Evolutionary conservation across 2,329 filamentous ascomycete genomes (phyloP).

Genomic region (Aureobasidium pullulans): DNA sequence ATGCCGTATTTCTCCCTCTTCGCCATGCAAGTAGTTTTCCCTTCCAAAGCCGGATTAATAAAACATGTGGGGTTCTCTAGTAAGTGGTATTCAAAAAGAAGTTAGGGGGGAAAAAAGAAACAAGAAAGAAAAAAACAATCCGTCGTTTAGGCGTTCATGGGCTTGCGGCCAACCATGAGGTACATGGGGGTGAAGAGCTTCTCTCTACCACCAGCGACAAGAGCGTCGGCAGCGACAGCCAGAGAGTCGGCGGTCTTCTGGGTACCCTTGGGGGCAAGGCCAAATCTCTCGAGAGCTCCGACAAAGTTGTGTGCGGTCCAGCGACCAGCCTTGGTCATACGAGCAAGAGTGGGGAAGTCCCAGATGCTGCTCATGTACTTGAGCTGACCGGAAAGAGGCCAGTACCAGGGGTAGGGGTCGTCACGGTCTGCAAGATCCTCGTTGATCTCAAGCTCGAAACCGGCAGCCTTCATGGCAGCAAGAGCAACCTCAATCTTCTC

Average conservation of each 20-base stretch:
- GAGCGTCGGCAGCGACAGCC: conserved; percentile 69
- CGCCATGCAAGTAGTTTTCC: neutral
- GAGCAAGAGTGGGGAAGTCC: conserved; percentile 74
- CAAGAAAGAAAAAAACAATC: neutral
- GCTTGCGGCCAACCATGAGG: conserved; percentile 89
- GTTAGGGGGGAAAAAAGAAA: neutral
- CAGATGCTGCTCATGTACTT: conserved; percentile 72
- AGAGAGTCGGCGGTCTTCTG: conserved; percentile 93
- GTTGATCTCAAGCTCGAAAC: conserved; percentile 74
- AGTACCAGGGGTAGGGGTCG: conserved; percentile 85
- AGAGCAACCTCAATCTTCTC: conserved; percentile 76
- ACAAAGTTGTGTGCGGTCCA: conserved; percentile 68
- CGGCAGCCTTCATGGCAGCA: conserved; percentile 75
- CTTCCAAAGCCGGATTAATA: conserved; percentile 3
- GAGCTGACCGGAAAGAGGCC: conserved; percentile 78
- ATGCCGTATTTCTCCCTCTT: neutral
- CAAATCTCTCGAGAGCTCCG: conserved; percentile 65
- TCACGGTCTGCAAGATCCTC: conserved; percentile 77
- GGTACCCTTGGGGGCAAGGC: conserved; percentile 71
- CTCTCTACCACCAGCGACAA: conserved; percentile 78
- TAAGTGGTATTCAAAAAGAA: conserved; percentile 8
- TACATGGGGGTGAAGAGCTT: conserved; percentile 99
- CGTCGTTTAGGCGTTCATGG: conserved; percentile 29
- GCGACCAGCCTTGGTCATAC: conserved; percentile 83
- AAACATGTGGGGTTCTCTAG: conserved; percentile 5